Evolutionary conservation across 768 basidiomycete species (phyloP), one percentile per base, ranked within the genome.

Genomic region (Macrolepiota fuliginosa): DNA sequence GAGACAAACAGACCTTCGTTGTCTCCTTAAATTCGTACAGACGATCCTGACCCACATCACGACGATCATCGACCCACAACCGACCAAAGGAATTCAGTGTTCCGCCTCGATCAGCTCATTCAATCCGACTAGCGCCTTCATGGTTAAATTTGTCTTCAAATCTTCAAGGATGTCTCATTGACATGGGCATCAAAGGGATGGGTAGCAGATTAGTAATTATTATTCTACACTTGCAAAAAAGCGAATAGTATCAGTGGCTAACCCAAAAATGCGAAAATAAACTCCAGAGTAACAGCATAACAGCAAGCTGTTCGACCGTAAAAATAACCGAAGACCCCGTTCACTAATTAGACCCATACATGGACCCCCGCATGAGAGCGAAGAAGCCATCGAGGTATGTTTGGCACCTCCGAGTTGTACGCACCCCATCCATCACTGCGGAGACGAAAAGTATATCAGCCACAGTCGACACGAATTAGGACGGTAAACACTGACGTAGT

Each of bases 401-500:
- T 37, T 29, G 36, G 27, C 10, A 49, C n/a, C 22, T 37, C 51
- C 58, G 37, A 47, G 27, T 1, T 12, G 19, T 11, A 39, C 9
- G 17, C 22, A 10, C 24, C 5, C 19, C 7, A 52, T 64, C 50
- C 7, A 42, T 64, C 54, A 61, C 63, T 58, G 50, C 13, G 32
- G 36, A 50, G 24, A 55, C 13, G 13, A 55, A 24, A 13, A 55
- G 19, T 12, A 61, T 35, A 32, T 49, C 45, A 42, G 25, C 29
- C 29, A 32, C 17, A 52, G 15, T 11, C 46, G 32, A 39, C 17
- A 50, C 15, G 13, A 19, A 56, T 29, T 12, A 19, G 64, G 66
- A 69, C 63, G 63, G 55, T 56, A 36, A 17, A 46, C 12, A 83
- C 90, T 77, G 58, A 92, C 90, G 74, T 94, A 95, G 76, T 94